Base-by-base conservation (phyloP, 352 stramenopile species). In the Phytophthora melonis region DNA sequence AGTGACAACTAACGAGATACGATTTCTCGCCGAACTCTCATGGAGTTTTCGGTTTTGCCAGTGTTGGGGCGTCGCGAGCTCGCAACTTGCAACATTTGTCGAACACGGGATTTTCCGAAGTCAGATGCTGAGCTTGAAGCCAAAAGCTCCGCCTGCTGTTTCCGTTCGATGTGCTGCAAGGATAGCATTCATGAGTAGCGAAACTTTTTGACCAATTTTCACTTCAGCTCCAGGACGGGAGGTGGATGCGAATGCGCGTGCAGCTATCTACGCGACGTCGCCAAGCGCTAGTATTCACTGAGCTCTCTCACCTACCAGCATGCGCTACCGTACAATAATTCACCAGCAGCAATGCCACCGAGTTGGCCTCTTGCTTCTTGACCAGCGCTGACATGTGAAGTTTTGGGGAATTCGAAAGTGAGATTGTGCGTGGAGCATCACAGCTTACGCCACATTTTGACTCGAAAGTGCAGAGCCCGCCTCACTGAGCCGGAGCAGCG, bases 401-500 rank as follows among this genome's bases (percentile, higher is more conserved):
- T 25, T 52, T 3, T 7, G 6, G 7, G 43, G 32, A 1, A 56
- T 56, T 18, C 21, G 19, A 34, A 56, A 34, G 19, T 32, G 34
- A 56, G 49, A 56, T 56, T 56, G 49, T 56, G 49, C 49, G 18
- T 34, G 16, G 49, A 56, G 49, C 49, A 56, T 56, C 49, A 6
- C 49, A n/a, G 49, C 49, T 56, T 56, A 56, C 49, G 49, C 19
- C 49, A 7, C 18, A 6, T 8, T 1, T 10, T 23, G 49, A 32
- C 49, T 56, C 49, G 19, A 56, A 56, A 56, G 49, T 34, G 10
- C 19, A 56, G 13, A 34, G 49, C 49, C 49, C 49, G 49, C 49
- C 49, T 56, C 49, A 56, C 34, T 56, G 49, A 56, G 49, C 49
- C 49, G 49, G 49, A 56, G 19, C 49, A 32, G 49, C 49, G 49